Conservation (phyloP, 371 early-diverging fungal species). For the Nosema granulosis region DNA sequence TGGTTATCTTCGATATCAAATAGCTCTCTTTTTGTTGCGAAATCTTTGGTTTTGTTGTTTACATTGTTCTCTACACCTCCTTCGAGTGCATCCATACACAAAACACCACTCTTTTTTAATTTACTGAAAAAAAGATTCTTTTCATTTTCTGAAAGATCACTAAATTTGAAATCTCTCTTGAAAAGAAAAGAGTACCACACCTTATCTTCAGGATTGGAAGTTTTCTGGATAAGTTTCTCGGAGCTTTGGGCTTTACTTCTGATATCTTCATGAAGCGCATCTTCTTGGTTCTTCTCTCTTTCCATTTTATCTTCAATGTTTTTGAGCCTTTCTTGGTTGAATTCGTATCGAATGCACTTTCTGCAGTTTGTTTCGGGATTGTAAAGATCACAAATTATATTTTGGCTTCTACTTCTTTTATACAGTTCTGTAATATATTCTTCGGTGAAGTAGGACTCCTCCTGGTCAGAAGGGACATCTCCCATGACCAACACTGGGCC, state of each 20-base stretch:
- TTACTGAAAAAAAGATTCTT: too few relatives aligned
- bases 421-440: constrained; percentile 8
- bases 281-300: not conserved
- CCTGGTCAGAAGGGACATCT: not conserved
- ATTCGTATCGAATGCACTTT: constrained; percentile 2
- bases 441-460: not conserved
- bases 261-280: too few relatives aligned
- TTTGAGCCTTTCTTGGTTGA: not conserved
- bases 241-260: too few relatives aligned
- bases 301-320: not conserved
- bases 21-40: not conserved
- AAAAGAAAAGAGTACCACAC: not conserved
- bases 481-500: too few relatives aligned
- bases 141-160: too few relatives aligned
- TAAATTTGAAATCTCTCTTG: not conserved
- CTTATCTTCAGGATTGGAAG: not conserved
- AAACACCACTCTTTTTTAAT: too few relatives aligned
- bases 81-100: too few relatives aligned
- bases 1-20: not conserved
- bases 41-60: not conserved
- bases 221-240: not conserved
- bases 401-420: not conserved
- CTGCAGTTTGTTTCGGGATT: not conserved
- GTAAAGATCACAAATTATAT: not conserved
- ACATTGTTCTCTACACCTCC: not conserved